A percentile compares a stretch with the other conserved stretches of the same genome.
Evolutionary conservation across 768 basidiomycete species (phyloP).

Genomic region (Astraeus odoratus): DNA sequence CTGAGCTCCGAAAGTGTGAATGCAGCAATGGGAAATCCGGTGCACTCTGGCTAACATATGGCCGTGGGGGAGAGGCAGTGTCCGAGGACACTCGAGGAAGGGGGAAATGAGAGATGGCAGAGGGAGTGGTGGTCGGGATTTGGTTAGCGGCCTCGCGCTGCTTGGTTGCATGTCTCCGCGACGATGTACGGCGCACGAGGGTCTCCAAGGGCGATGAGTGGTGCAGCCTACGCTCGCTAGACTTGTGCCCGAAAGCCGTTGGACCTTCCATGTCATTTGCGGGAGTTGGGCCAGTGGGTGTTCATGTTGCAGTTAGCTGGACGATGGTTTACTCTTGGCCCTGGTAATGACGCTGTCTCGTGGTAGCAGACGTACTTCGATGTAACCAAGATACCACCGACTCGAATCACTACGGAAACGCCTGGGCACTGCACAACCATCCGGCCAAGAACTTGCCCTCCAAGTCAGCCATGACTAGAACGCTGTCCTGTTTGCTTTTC

Average conservation of each 20-base stretch:
- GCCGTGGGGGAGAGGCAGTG: slow-evolving; percentile 9
- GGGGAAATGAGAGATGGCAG: slow-evolving; percentile 9
- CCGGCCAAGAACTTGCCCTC: no score
- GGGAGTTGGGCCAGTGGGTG: slow-evolving; percentile 7
- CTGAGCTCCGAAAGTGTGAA: slow-evolving; percentile 38
- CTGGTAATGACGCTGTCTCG: no score
- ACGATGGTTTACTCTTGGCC: no score
- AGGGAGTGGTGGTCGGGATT: slow-evolving; percentile 1
- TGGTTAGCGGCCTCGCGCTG: slow-evolving; percentile 4
- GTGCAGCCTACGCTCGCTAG: slow-evolving; percentile 24
- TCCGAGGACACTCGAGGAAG: not conserved
- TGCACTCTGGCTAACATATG: slow-evolving; percentile 5
- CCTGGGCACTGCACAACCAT: no score
- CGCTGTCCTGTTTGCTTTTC: no score
- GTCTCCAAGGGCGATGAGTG: slow-evolving; percentile 52
- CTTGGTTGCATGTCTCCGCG: slow-evolving; percentile 26
- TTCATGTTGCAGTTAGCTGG: no score
- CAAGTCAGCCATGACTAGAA: no score
- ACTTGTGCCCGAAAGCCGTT: slow-evolving; percentile 12
- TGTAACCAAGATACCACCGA: no score
- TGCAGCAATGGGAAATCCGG: slow-evolving; percentile 45
- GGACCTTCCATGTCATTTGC: slow-evolving; percentile 16
- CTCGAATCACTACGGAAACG: no score
- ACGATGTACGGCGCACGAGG: slow-evolving; percentile 49
- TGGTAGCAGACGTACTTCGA: no score